A percentile compares a stretch with the other conserved stretches of the same genome.
These are phyloP conservation scores for Periglandula ipomoeae DNA, from an alignment of 2,329 filamentous ascomycete genomes.

Conservation along the genomic window DNA sequence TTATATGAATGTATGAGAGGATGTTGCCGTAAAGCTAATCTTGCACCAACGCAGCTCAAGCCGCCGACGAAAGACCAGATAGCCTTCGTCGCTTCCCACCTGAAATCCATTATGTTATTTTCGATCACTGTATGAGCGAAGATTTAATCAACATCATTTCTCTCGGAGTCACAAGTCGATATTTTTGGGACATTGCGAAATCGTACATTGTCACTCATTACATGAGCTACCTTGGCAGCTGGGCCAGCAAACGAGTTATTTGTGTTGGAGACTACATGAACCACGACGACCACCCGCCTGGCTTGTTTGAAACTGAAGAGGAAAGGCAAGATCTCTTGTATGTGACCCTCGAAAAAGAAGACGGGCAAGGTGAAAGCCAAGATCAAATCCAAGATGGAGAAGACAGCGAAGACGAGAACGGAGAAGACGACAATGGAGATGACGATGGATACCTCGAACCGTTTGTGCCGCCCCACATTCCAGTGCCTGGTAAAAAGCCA, in stretches of 20 bases:
- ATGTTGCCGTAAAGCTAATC: too few species aligned
- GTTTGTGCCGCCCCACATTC: too few species aligned
- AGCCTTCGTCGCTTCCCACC: neutral
- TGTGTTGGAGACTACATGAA: neutral
- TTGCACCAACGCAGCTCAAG: neutral
- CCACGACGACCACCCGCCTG: neutral
- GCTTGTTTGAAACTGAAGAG: neutral
- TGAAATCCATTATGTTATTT: neutral
- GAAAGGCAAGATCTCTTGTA: neutral
- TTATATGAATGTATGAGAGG: too few species aligned
- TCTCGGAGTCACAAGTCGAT: conserved; percentile 2
- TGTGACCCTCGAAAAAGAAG: too few species aligned
- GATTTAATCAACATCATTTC: neutral
- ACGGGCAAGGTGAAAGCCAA: too few species aligned
- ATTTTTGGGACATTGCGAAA: neutral
- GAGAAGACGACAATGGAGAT: too few species aligned
- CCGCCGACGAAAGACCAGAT: neutral
- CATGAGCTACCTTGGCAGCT: neutral
- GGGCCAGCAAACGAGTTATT: neutral
- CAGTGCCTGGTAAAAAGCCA: too few species aligned
- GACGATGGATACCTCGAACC: too few species aligned
- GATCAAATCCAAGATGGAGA: too few species aligned
- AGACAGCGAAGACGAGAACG: too few species aligned
- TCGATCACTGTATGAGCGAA: neutral
- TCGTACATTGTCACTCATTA: neutral